Base-by-base conservation (phyloP, 2,329 filamentous ascomycete species). In the Elsinoe batatas region DNA sequence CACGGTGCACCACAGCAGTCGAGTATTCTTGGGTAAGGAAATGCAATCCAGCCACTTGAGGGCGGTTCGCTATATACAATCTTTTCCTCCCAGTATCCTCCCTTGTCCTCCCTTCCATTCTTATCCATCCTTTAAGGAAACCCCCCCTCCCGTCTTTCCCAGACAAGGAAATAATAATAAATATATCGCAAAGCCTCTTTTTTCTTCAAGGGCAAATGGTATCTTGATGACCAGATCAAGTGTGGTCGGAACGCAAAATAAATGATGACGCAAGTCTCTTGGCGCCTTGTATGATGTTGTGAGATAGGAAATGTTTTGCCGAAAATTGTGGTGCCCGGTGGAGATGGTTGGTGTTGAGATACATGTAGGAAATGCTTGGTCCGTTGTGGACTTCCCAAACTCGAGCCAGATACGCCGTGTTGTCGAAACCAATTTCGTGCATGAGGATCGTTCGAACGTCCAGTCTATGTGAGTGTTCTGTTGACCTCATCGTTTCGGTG, bases 161-260 rank as follows among this genome's bases (percentile, higher is more conserved):
- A 33, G 49, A 53, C 35, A 38, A 53, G 49, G 35, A 40, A 53
- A 53, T 13, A 40, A 37, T 2, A 26, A 37, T 43, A 15, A 38
- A n/a, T 44, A 36, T 30, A 17, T 51, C 47, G 47, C 47, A 37
- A 51, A 36, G 47, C 47, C 47, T 36, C 47, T 51, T 32, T 30
- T 51, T 32, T 30, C 26, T 30, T 30, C 15, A 37, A 10, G 47
- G 47, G 47, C 47, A 51, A 47, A 42, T 47, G 53, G 38, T 37
- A 55, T 44, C 42, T 55, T 44, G 53, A 46, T 55, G 53, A 55
- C 53, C 42, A 55, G 53, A 55, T 37, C 53, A 44, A 55, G 53
- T 22, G 36, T 44, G 20, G 40, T 44, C 40, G 40, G 26, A 44
- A 44, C 18, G 18, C 20, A 51, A 51, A 50, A 37, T 18, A n/a